phyloP scores from a whole-genome alignment of 169 alveolate genomes.

The Eimeria sp. region DNA sequence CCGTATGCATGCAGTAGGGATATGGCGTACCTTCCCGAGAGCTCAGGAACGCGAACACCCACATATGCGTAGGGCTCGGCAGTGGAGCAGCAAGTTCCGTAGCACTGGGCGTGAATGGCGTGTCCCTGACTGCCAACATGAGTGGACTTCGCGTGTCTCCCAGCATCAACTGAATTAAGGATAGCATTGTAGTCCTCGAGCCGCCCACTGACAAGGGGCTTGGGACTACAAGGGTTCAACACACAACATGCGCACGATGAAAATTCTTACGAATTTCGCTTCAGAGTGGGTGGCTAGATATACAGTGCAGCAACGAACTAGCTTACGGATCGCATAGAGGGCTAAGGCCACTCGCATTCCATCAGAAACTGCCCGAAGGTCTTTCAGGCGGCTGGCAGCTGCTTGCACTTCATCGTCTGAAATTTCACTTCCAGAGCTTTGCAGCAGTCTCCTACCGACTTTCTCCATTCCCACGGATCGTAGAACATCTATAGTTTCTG shows the following conservation, averaged over 20 bases:
- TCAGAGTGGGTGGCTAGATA: not conserved
- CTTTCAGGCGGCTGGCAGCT: not conserved
- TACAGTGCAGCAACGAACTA: not conserved
- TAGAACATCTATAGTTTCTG: not conserved
- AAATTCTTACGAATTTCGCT: not conserved
- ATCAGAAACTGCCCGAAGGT: conserved; percentile 31
- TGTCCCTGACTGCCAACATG: conserved; percentile 23
- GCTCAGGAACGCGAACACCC: conserved; percentile 66
- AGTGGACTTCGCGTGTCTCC: conserved; percentile 10
- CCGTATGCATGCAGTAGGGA: not conserved
- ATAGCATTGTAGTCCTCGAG: conserved; percentile 8
- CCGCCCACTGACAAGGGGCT: not conserved
- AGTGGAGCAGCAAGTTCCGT: conserved; percentile 25
- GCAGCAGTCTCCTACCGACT: conserved; percentile 3
- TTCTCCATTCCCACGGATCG: not conserved
- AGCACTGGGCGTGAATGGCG: not conserved
- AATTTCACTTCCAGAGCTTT: not conserved
- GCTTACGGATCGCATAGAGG: conserved; percentile 62
- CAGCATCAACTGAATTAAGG: conserved; percentile 28
- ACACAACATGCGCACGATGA: not conserved
- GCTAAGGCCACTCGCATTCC: conserved; percentile 47
- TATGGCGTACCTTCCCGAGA: conserved; percentile 32
- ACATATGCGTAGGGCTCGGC: conserved; percentile 41
- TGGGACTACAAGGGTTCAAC: conserved; percentile 15
- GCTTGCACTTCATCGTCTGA: conserved; percentile 51